Conservation (phyloP, 2,329 filamentous ascomycete genomes). For the Penicillium corylophilum region DNA sequence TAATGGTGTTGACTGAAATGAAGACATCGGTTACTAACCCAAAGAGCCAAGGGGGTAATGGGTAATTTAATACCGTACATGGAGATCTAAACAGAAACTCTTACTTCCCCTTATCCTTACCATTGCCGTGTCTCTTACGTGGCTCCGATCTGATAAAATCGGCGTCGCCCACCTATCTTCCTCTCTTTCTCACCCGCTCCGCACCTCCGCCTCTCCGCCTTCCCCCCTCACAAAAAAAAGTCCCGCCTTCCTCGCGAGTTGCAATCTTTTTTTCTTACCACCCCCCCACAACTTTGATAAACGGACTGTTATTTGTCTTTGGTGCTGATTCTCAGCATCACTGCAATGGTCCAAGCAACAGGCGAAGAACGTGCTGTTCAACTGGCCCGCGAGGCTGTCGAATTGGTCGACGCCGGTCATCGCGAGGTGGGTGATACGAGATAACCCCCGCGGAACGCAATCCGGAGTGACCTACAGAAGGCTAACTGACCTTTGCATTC, state of each 20-base stretch:
- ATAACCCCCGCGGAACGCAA: not conserved
- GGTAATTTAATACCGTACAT: not conserved
- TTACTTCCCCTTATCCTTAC: no score
- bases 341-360: slow-evolving; percentile 44
- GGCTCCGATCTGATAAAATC: slow-evolving; percentile 15
- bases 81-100: not conserved
- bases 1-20: slow-evolving; percentile 19
- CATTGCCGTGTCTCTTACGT: slow-evolving; percentile 13
- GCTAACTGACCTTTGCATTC: not conserved
- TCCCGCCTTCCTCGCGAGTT: not conserved
- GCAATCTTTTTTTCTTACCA: not conserved
- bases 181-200: slow-evolving; percentile 5
- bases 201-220: slow-evolving; percentile 16
- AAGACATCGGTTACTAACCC: not conserved
- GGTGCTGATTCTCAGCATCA: slow-evolving; percentile 20
- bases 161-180: slow-evolving; percentile 8
- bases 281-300: not conserved
- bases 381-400: slow-evolving; percentile 49
- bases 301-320: slow-evolving; percentile 1
- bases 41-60: not conserved
- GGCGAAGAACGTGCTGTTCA: slow-evolving; percentile 48
- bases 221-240: slow-evolving; percentile 17
- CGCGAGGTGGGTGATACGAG: slow-evolving; percentile 40
- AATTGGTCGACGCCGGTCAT: slow-evolving; percentile 47
- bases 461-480: not conserved